phyloP scores from a whole-genome alignment of 2,329 filamentous ascomycete genomes.

The Fonsecaea nubica region DNA sequence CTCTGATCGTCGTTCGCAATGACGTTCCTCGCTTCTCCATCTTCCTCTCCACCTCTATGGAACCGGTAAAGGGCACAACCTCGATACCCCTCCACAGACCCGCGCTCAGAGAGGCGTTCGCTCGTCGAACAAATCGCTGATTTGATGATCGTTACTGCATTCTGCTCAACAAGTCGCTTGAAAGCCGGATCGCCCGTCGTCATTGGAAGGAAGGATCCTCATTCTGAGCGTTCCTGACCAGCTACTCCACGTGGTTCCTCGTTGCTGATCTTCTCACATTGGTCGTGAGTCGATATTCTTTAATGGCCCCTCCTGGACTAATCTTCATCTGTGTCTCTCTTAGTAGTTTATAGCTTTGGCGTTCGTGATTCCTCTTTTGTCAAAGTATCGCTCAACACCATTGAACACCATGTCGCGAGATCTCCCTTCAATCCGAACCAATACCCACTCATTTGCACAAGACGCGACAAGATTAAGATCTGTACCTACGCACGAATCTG shows the following conservation, averaged over 20 bases:
- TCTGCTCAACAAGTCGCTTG: not conserved
- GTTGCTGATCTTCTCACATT: not conserved
- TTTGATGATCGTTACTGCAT: conserved; percentile 2
- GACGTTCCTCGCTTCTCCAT: conserved; percentile 3
- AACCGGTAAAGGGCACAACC: not conserved
- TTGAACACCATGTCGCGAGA: not conserved
- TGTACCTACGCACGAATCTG: not conserved
- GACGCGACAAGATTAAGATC: not conserved
- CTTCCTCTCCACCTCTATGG: not conserved
- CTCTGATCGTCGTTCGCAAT: not conserved
- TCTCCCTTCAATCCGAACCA: conserved; percentile 1
- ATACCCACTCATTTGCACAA: not conserved
- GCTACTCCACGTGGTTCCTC: not conserved
- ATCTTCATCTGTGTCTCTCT: not conserved
- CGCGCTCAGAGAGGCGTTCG: not conserved
- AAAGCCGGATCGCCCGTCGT: not conserved
- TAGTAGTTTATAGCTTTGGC: not conserved
- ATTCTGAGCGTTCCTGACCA: conserved; percentile 1
- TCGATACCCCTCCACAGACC: not conserved
- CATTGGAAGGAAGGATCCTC: conserved; percentile 2
- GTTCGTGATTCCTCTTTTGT: conserved; percentile 1
- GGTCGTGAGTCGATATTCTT: not conserved
- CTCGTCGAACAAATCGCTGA: not conserved
- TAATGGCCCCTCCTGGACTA: not conserved
- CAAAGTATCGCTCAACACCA: not conserved